Percentiles rank a stretch among this genome's conserved stretches.
Conservation (phyloP, 495 filamentous ascomycete genomes). For the Penicillium soppii region DNA sequence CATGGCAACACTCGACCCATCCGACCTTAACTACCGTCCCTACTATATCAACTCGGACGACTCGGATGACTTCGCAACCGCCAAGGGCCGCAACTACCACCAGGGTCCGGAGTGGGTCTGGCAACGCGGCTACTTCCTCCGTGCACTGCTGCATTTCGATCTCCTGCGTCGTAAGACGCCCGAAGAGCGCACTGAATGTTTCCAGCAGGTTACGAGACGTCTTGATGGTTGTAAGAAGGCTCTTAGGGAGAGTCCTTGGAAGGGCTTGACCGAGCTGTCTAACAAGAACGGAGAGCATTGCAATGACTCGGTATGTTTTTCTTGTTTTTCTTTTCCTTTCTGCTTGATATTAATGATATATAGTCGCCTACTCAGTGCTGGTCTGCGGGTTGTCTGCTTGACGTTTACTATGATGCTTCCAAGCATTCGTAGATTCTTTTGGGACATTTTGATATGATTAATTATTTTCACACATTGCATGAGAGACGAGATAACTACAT, state of each 20-base stretch:
- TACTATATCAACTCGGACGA: constrained; percentile 96
- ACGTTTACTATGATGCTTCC: constrained; percentile 87
- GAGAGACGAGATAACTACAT: too few relatives aligned
- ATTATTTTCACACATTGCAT: background rate
- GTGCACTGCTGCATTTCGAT: constrained; percentile 89
- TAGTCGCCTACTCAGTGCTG: constrained; percentile 92
- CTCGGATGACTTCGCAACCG: constrained; percentile 79
- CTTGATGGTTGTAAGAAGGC: constrained; percentile 79
- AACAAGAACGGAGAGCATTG: constrained; percentile 84
- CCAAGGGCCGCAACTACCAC: constrained; percentile 95
- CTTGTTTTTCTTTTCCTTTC: background rate
- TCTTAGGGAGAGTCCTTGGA: constrained; percentile 77
- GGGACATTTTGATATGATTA: constrained; percentile 5
- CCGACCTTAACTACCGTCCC: constrained; percentile 86
- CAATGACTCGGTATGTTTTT: constrained; percentile 73
- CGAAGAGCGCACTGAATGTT: constrained; percentile 73
- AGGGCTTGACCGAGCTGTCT: constrained; percentile 89
- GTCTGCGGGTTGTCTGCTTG: constrained; percentile 90
- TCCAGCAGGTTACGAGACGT: constrained; percentile 88
- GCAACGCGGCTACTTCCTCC: constrained; percentile 92
- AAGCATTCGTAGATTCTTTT: constrained; percentile 21
- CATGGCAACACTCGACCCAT: constrained; percentile 93
- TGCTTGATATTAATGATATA: constrained; percentile 11
- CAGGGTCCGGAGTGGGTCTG: constrained; percentile 99
- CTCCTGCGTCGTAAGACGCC: constrained; percentile 64